Conservation (phyloP, 192 early-diverging fungal species). For the Backusella macrospora region DNA sequence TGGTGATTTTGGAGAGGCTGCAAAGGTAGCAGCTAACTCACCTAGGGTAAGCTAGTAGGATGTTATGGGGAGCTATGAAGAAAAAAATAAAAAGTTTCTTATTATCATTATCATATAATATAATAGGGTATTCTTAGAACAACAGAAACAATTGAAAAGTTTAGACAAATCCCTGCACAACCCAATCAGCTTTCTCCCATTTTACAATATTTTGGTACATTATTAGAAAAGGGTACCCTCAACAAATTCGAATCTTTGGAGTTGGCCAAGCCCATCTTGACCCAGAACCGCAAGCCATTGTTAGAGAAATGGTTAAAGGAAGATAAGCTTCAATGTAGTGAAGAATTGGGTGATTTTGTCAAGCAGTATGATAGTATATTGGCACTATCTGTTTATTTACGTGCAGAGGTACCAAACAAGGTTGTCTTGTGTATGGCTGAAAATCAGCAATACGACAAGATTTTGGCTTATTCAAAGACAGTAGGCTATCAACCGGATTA, state of each 20-base stretch:
- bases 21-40: constrained; percentile 95
- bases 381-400: constrained; percentile 94
- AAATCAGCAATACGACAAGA: constrained; percentile 94
- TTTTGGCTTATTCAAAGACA: constrained; percentile 93
- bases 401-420: constrained; percentile 93
- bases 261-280: constrained; percentile 87
- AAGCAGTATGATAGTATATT: constrained; percentile 86
- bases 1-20: constrained; percentile 85
- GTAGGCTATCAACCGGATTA: constrained; percentile 96
- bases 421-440: constrained; percentile 97
- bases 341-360: constrained; percentile 97
- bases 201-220: constrained; percentile 95
- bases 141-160: constrained; percentile 89
- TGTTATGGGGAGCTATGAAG: background rate
- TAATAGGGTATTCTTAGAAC: constrained; percentile 93
- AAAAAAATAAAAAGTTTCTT: no score
- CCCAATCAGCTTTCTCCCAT: constrained; percentile 89
- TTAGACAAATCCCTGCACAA: constrained; percentile 78
- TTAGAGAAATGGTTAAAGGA: constrained; percentile 99
- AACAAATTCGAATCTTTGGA: constrained; percentile 96
- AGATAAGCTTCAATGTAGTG: constrained; percentile 97
- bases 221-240: constrained; percentile 91
- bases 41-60: constrained; percentile 63
- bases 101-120: background rate
- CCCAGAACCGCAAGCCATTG: constrained; percentile 88